phyloP scores from a whole-genome alignment of 2,329 filamentous ascomycete genomes.

The Cryphonectria naterciae region DNA sequence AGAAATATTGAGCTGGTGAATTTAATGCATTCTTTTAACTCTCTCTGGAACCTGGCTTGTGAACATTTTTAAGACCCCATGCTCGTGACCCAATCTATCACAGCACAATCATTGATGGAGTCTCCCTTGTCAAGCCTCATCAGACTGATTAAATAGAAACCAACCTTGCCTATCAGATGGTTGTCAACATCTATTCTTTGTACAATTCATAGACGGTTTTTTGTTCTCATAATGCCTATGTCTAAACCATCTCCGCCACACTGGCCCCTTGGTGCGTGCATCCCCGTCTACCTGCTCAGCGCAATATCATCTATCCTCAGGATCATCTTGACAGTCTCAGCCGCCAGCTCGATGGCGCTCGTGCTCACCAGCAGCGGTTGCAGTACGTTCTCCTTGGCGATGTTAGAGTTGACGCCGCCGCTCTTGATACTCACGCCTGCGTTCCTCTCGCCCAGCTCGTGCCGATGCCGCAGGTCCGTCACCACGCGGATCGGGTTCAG shows the following conservation, averaged over 20 bases:
- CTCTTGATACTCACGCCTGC: conserved; percentile 98
- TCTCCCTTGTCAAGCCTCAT: background rate
- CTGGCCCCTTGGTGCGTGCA: background rate
- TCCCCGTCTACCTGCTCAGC: conserved; percentile 56
- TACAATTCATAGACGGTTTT: conserved; percentile 11
- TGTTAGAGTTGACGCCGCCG: conserved; percentile 95
- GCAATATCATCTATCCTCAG: conserved; percentile 70
- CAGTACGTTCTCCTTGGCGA: conserved; percentile 93
- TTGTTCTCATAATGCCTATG: conserved; percentile 1
- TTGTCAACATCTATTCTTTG: background rate
- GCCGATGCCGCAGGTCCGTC: conserved; percentile 89
- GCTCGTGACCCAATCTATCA: background rate
- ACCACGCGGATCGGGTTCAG: conserved; percentile 99
- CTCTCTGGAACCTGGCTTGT: background rate
- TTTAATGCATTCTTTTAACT: background rate
- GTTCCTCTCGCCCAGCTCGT: conserved; percentile 93
- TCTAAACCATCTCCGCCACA: background rate
- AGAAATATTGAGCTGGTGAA: background rate
- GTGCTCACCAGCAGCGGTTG: conserved; percentile 96
- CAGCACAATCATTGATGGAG: background rate
- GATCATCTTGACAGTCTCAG: conserved; percentile 98
- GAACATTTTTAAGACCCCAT: background rate
- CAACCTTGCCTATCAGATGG: background rate
- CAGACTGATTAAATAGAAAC: background rate
- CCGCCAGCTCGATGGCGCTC: conserved; percentile 93